These are phyloP conservation scores for Alternaria viburni DNA, from an alignment of 2,329 filamentous ascomycete species.

Conservation along the genomic window DNA sequence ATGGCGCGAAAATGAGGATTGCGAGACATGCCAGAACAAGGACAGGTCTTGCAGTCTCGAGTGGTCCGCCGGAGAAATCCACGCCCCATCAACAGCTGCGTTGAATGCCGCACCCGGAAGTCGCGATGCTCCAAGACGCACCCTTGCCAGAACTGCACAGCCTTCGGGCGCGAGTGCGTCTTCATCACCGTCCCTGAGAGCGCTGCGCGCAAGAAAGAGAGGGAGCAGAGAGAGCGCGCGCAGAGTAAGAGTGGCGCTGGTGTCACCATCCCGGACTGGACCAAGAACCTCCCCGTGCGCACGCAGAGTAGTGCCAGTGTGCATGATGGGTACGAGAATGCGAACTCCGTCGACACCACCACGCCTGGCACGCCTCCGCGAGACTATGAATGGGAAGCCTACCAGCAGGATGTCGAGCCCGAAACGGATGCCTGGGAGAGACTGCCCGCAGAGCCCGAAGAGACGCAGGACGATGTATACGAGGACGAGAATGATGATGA, in stretches of 20 bases:
- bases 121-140: conserved; percentile 49
- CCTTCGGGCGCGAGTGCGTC: conserved; percentile 47
- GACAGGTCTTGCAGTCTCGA: conserved; percentile 45
- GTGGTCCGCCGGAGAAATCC: conserved; percentile 48
- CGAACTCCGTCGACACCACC: conserved; percentile 40
- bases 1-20: conserved; percentile 43
- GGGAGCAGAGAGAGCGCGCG: conserved; percentile 42
- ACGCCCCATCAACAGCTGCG: conserved; percentile 48
- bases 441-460: conserved; percentile 45
- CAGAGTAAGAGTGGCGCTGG: conserved; percentile 36
- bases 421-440: conserved; percentile 47
- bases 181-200: conserved; percentile 49
- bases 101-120: conserved; percentile 49
- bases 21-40: conserved; percentile 47
- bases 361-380: conserved; percentile 47
- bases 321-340: conserved; percentile 36
- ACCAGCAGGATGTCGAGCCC: conserved; percentile 48
- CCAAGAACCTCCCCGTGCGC: conserved; percentile 45
- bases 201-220: conserved; percentile 46
- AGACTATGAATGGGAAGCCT: conserved; percentile 50
- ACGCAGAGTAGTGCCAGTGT: conserved; percentile 34
- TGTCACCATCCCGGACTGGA: conserved; percentile 42
- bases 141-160: conserved; percentile 49
- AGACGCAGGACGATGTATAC: conserved; percentile 47
- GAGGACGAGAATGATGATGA: conserved; percentile 49